A percentile compares a stretch with the other conserved stretches of the same genome.
These are phyloP conservation scores for Toxoplasma gondii DNA, from an alignment of 169 alveolate species.

Conservation along the genomic window DNA sequence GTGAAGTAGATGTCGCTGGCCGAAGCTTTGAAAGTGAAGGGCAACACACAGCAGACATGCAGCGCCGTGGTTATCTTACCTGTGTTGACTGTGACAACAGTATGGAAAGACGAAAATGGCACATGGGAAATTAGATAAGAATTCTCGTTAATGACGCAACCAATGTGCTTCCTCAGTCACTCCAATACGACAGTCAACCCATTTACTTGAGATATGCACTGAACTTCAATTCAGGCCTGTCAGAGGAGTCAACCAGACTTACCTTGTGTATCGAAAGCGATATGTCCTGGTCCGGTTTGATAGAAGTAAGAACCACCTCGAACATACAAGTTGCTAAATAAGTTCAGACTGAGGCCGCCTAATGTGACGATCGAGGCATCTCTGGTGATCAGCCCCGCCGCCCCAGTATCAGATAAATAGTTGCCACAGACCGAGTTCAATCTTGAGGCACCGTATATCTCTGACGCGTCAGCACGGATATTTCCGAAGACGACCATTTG, in stretches of 20 bases:
- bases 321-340: background rate
- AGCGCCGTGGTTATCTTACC: background rate
- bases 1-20: conserved; percentile 17
- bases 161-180: too few species aligned
- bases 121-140: too few species aligned
- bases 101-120: too few species aligned
- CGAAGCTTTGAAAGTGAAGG: background rate
- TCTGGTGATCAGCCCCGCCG: background rate
- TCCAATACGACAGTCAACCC: too few species aligned
- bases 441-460: background rate
- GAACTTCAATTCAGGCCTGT: too few species aligned
- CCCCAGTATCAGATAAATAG: background rate
- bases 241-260: too few species aligned
- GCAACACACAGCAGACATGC: background rate
- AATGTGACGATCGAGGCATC: background rate
- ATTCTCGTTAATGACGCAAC: too few species aligned
- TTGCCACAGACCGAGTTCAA: background rate
- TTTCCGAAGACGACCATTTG: conserved; percentile 17
- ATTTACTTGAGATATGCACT: too few species aligned
- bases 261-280: background rate
- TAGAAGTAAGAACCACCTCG: background rate
- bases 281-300: background rate
- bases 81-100: too few species aligned
- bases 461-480: background rate
- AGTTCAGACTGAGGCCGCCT: background rate